Conservation (phyloP, 306 rosid genomes). For the barrel medic (Medicago truncatula) region MtrunA17r5.0-ANR NC_053042.1:44320001-44320500, state of each 20-base stretch:
- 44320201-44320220: conserved; percentile 76
- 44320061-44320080: conserved; percentile 52
- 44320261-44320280: conserved; percentile 38
- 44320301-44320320: conserved; percentile 21
- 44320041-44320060: conserved; percentile 62
- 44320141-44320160: conserved; percentile 80
- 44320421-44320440: conserved; percentile 28
- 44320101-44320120: conserved; percentile 57
- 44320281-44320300: conserved; percentile 33
- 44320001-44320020: conserved; percentile 49
- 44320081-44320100: conserved; percentile 66
- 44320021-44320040: conserved; percentile 67
- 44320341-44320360: conserved; percentile 31
- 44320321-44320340: conserved; percentile 28
- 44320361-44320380: conserved; percentile 32
- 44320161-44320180: conserved; percentile 60
- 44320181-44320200: conserved; percentile 85
- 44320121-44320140: conserved; percentile 70
- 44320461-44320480: conserved; percentile 66
- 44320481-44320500: conserved; percentile 47
- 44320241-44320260: conserved; percentile 69
- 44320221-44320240: conserved; percentile 58
- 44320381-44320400: conserved; percentile 42
- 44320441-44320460: conserved; percentile 43
- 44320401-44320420: conserved; percentile 36